Evolutionary conservation across 768 basidiomycete genomes (phyloP), one percentile per base, ranked within the genome.

Genomic region (Cyathus striatus): DNA sequence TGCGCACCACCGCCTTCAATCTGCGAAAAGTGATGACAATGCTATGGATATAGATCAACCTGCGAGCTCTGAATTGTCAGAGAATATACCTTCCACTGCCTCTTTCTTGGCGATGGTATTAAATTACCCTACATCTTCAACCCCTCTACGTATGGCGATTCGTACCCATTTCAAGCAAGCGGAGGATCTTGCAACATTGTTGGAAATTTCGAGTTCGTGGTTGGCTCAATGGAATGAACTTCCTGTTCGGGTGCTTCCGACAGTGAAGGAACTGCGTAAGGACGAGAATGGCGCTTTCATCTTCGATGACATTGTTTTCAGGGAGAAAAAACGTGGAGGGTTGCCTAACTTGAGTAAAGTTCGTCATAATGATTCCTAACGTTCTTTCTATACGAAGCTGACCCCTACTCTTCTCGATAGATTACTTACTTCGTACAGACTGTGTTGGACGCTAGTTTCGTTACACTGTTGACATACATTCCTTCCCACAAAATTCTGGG

Each of bases 371-470:
- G 23, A 14, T 38, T 23, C 21, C 21, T 25, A 25, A 40, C 16
- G 22, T 23, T 44, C 13, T 9, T 9, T 14, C 6, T 42, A 10
- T 25, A 27, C 9, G 14, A 17, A 16, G 7, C 42, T 34, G 23
- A 23, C 23, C 22, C 7, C 10, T 30, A 12, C 6, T 41, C 26
- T 10, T 41, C 23, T 16, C 33, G 17, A 21, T 54, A 87, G 83
- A 62, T 81, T 41, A 58, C 83, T 18, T 49, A 58, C 0, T 84
- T 90, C 64, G 55, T 84, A 6, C 81, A 85, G 61, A 65, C 69
- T 4, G 57, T 89, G 42, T 68, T 91, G 21, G 89, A 91, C 58
- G 73, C 86, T 1, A 81, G 77, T 10, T 87, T 86, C 56, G 68
- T 90, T 36, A 62, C 71, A 1, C 68, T 91, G 17, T 66, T 90